Conservation (phyloP, 345 rosid genomes). For the Murraya koenigii region DNA sequence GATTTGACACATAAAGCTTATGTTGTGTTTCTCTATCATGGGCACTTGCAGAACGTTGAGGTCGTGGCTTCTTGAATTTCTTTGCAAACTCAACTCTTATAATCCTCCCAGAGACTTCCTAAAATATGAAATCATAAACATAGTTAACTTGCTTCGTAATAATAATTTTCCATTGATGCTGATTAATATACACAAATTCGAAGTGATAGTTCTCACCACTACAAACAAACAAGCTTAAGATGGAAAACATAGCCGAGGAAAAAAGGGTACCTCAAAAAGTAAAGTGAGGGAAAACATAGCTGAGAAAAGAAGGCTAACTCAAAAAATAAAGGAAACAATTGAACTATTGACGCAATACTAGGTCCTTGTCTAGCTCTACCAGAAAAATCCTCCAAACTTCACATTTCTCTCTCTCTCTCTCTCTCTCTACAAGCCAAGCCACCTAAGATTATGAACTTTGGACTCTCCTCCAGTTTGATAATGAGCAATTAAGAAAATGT, state of each 20-base stretch:
- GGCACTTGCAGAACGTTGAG: constrained; percentile 19
- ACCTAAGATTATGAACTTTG: background rate
- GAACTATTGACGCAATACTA: background rate
- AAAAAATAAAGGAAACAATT: background rate
- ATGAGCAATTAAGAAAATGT: background rate
- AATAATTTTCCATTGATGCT: background rate
- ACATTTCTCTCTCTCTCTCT: background rate
- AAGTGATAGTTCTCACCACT: background rate
- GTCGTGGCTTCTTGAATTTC: constrained; percentile 53
- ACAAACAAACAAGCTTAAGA: background rate
- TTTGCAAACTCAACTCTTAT: constrained; percentile 68
- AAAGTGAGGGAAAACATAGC: background rate
- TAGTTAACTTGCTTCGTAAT: background rate
- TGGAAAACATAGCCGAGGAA: background rate
- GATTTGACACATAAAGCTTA: constrained; percentile 77
- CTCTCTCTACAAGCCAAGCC: background rate
- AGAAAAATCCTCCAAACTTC: background rate
- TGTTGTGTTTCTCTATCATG: constrained; percentile 51
- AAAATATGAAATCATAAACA: constrained; percentile 19
- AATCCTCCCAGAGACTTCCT: constrained; percentile 79
- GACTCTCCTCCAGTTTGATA: background rate
- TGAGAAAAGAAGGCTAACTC: background rate
- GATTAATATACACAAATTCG: background rate
- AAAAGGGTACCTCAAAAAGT: background rate
- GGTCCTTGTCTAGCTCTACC: background rate